Base-by-base conservation (phyloP, 345 rosid species). In the Eucalyptus albens region DNA sequence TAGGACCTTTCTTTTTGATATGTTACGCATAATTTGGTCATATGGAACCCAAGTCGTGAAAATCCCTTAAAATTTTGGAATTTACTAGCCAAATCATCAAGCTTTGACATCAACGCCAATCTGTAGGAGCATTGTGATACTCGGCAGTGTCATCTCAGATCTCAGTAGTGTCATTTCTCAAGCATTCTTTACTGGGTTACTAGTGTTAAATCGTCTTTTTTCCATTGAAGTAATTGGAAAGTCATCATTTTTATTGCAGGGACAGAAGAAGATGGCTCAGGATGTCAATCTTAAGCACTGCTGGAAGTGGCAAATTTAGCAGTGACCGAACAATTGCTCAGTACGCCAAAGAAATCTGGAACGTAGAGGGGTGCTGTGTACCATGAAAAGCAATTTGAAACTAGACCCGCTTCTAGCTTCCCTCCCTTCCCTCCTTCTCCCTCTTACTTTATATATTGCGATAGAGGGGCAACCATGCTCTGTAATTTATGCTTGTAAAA, bases 271-370 rank as follows among this genome's bases (percentile, higher is more conserved):
- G 82, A 88, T 97, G 99, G 99, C 93, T 96, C 88, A 95, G 91
- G 93, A 97, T 96, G 98, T 97, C 99, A 42, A 97, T 97, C 88
- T 65, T 97, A 88, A 97, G 98, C 95, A 96, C 99, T 8, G 98
- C 98, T 21, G 99, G 99, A 37, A 93, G 96, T 21, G 98, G 98
- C 88, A 97, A 97, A 91, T 97, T 97, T 93, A 96, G 97, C 93
- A 97, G 99, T 31, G 99, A 97, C 87, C 94, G 98, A 8, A 97
- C 99, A 10, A 95, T 97, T 60, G 93, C 96, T 90, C 97, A 97
- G 88, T 97, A 97, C 81, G 99, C 99, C 7, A 95, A 94, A 87
- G 99, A 97, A 90, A 97, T 97, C 33, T 97, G 99, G 98, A 96
- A 95, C 92, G 95, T 97, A 7, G 91, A 94, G 90, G 97, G 95